Evolutionary conservation across 2,329 filamentous ascomycete species (phyloP), one percentile per base, ranked within the genome.

Genomic region (Penicillium sp.): DNA sequence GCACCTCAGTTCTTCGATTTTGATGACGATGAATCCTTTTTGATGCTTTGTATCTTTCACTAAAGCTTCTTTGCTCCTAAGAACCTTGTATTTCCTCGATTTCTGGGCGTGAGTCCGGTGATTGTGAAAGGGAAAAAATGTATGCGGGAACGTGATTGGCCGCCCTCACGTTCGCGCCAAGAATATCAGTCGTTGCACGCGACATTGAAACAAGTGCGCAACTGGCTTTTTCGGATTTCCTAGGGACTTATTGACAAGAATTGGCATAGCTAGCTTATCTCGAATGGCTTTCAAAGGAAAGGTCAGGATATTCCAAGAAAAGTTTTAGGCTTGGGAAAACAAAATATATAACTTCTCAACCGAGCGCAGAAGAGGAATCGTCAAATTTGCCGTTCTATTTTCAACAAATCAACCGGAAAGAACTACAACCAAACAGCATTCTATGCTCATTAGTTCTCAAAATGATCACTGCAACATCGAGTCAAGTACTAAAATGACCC

Each of bases 91-190:
- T 45, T 49, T 40, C 4, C n/a, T 42, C 24, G 11, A 39, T 54
- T 46, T 22, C 45, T 52, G 31, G n/a, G 24, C 18, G 42, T 49
- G 48, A 51, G 51, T 55, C 22, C 48, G 51, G 28, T 55, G 54
- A 48, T 54, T 38, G 51, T 51, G 53, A 60, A 55, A 58, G 49
- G 56, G 55, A 53, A 61, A 68, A 62, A 62, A 61, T 58, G 55
- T 50, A 58, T 53, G 40, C 42, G 43, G 16, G 35, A 40, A 47
- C 54, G 48, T 62, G 61, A 67, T 67, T 66, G 63, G 64, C 54
- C 50, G 50, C 48, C 46, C 25, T 46, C 14, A 41, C 46, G 46
- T 56, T 46, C 5, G 38, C 43, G 64, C 64, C 63, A 65, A 66
- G 64, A 61, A 46, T 33, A 39, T 49, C 40, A 28, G 24, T 24